Conservation (phyloP, 75 land plant species). For the Isoetes taiwanensis region DNA sequence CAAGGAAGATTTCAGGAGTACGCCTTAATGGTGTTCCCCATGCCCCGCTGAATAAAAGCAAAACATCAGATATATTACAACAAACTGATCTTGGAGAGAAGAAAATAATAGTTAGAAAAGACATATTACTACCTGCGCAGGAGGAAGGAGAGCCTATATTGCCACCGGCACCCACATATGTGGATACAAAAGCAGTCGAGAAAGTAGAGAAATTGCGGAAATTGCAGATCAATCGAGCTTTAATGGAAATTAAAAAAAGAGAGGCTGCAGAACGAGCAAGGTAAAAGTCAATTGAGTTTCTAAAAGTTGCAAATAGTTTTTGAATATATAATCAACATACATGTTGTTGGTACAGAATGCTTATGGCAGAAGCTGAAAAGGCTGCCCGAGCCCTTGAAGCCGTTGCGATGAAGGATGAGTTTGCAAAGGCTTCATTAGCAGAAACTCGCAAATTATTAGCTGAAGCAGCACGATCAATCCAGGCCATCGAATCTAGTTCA, state of each 20-base stretch:
- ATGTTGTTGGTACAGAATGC: conserved; percentile 31
- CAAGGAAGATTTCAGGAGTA: too few species aligned
- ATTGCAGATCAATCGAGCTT: conserved; percentile 40
- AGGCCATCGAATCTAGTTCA: conserved; percentile 7
- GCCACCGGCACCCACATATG: conserved; percentile 20
- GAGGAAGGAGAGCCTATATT: conserved; percentile 1
- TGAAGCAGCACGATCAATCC: conserved; percentile 48
- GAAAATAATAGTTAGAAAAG: too few species aligned
- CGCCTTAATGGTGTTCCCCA: too few species aligned
- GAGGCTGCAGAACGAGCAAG: conserved; percentile 70
- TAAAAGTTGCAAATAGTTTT: background rate
- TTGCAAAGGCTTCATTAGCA: conserved; percentile 48
- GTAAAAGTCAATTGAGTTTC: too few species aligned
- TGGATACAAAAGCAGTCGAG: conserved; percentile 50
- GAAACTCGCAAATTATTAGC: conserved; percentile 62
- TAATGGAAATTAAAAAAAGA: conserved; percentile 36
- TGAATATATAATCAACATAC: background rate
- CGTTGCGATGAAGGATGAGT: conserved; percentile 42
- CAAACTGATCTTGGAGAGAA: too few species aligned
- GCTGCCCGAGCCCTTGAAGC: conserved; percentile 78
- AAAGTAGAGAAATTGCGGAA: conserved; percentile 71
- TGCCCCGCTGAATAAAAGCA: too few species aligned
- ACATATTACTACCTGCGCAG: conserved; percentile 10
- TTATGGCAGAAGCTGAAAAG: conserved; percentile 74
- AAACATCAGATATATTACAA: too few species aligned